Evolutionary conservation across 2,329 filamentous ascomycete species (phyloP).

Genomic region (Trichoderma cornu-damae): DNA sequence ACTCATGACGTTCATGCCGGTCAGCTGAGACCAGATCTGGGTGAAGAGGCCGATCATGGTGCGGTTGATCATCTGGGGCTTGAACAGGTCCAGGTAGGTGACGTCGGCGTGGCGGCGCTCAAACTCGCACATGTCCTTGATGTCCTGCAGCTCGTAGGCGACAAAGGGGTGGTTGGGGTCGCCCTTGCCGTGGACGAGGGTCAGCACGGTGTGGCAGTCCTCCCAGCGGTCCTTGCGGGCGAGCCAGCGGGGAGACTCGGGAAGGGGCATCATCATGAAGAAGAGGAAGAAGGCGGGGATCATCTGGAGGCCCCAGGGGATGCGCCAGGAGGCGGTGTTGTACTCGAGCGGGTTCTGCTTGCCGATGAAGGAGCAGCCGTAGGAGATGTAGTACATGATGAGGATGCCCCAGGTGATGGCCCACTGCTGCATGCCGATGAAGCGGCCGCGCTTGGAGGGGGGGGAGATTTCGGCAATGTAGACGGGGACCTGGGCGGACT

Average conservation of each 20-base stretch:
- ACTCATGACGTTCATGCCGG: constrained; percentile 57
- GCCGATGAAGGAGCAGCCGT: constrained; percentile 58
- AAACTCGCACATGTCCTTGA: constrained; percentile 67
- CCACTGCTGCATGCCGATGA: constrained; percentile 69
- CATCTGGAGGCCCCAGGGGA: constrained; percentile 63
- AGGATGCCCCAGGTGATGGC: constrained; percentile 64
- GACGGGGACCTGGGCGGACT: constrained; percentile 62
- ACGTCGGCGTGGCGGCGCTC: constrained; percentile 65
- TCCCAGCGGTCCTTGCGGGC: constrained; percentile 57
- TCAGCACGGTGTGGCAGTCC: constrained; percentile 48
- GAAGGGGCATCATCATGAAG: constrained; percentile 54
- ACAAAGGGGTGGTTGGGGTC: constrained; percentile 62
- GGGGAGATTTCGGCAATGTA: constrained; percentile 62
- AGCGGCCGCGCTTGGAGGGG: constrained; percentile 53
- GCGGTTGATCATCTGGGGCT: constrained; percentile 57
- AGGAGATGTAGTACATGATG: constrained; percentile 65
- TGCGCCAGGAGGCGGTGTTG: constrained; percentile 54
- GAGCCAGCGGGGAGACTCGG: constrained; percentile 61
- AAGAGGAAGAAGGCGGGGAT: constrained; percentile 57
- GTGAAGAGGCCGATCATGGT: constrained; percentile 48
- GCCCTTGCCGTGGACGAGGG: constrained; percentile 61
- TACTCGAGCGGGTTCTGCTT: constrained; percentile 27
- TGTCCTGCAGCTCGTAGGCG: constrained; percentile 62
- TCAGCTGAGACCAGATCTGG: constrained; percentile 53
- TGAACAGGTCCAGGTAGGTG: constrained; percentile 66